Conservation (phyloP, 2,329 filamentous ascomycete species). For the Claviceps maximensis region DNA sequence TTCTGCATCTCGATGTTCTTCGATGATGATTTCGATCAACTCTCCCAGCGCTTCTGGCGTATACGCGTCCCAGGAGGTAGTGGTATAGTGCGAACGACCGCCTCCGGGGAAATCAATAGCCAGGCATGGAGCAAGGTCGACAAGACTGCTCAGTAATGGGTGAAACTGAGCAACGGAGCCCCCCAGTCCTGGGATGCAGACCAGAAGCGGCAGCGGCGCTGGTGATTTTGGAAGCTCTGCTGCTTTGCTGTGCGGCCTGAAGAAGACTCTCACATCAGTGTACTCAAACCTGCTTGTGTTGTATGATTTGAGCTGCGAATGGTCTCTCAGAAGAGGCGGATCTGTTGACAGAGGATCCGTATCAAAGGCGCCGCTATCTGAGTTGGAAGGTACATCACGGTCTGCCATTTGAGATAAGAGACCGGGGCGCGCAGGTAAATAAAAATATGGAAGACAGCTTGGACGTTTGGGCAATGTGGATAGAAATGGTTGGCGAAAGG, state of each 20-base stretch:
- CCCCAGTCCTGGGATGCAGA: constrained; percentile 89
- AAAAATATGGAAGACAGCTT: not conserved
- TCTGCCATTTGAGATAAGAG: constrained; percentile 2
- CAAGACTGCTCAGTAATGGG: constrained; percentile 64
- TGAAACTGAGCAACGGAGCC: constrained; percentile 84
- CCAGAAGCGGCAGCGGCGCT: constrained; percentile 64
- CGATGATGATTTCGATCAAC: constrained; percentile 61
- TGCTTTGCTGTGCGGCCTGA: constrained; percentile 68
- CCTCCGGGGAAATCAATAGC: constrained; percentile 87
- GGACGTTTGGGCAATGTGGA: not conserved
- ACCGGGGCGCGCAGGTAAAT: not conserved
- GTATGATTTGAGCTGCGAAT: constrained; percentile 60
- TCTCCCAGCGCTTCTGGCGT: constrained; percentile 61
- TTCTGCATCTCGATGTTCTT: constrained; percentile 54
- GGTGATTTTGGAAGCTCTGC: constrained; percentile 51
- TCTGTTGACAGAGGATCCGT: constrained; percentile 44
- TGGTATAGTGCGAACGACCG: constrained; percentile 63
- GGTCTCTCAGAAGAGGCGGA: constrained; percentile 65
- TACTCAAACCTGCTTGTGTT: constrained; percentile 61
- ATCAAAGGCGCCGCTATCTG: constrained; percentile 1
- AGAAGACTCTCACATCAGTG: constrained; percentile 68
- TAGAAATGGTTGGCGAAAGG: not conserved
- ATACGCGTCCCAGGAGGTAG: constrained; percentile 65
- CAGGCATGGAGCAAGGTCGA: constrained; percentile 66
- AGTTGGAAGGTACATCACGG: not conserved